These are phyloP conservation scores for Podospora sp. DNA, from an alignment of 495 filamentous ascomycete genomes.

Conservation along the genomic window DNA sequence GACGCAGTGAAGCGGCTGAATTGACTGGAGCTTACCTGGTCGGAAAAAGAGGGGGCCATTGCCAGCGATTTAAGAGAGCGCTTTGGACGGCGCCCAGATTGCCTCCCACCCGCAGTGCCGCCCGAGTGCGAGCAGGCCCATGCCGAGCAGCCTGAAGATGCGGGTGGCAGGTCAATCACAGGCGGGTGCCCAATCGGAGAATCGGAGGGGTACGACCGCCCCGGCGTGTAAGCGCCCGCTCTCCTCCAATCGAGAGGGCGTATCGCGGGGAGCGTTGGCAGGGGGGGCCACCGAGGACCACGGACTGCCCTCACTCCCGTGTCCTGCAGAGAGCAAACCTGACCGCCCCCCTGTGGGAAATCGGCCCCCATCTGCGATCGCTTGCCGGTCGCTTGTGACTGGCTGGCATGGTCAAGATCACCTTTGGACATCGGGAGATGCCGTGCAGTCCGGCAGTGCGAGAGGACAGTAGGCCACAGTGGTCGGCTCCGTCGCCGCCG, in stretches of 20 bases:
- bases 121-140: slow-evolving; percentile 24
- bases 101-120: slow-evolving; percentile 25
- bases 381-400: not conserved
- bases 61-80: slow-evolving; percentile 21
- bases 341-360: not conserved
- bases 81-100: slow-evolving; percentile 5
- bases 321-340: not conserved
- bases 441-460: not conserved
- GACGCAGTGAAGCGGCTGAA: slow-evolving; percentile 6
- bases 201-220: slow-evolving; percentile 13
- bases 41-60: slow-evolving; percentile 18
- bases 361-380: slow-evolving; percentile 9
- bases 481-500: not conserved
- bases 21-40: slow-evolving; percentile 8
- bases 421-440: not conserved
- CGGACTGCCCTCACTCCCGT: not conserved
- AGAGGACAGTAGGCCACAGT: not conserved
- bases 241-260: slow-evolving; percentile 29
- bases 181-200: slow-evolving; percentile 32
- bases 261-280: slow-evolving; percentile 17
- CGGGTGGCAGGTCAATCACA: slow-evolving; percentile 36
- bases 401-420: not conserved
- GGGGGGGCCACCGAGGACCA: not conserved
- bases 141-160: slow-evolving; percentile 34
- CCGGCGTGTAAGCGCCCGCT: slow-evolving; percentile 35